Evolutionary conservation across 495 filamentous ascomycete genomes (phyloP).

Genomic region (Oleoguttula mirabilis): DNA sequence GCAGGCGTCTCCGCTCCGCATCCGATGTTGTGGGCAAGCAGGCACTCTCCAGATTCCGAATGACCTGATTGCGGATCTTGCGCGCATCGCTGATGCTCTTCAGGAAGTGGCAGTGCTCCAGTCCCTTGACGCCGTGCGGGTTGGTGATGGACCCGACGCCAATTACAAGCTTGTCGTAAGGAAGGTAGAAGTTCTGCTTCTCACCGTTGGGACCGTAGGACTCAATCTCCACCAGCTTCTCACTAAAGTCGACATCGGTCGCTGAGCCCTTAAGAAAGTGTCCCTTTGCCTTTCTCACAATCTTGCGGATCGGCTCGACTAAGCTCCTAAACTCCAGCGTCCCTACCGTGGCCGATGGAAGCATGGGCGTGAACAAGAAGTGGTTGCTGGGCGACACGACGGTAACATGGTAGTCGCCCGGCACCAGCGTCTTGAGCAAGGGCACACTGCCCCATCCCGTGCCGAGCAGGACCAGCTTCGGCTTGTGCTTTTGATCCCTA

Average conservation of each 20-base stretch:
- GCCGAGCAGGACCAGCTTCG: conserved; percentile 80
- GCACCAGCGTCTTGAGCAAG: conserved; percentile 76
- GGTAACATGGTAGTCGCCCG: conserved; percentile 86
- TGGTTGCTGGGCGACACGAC: conserved; percentile 90
- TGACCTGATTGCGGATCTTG: conserved; percentile 74
- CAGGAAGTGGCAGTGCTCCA: conserved; percentile 88
- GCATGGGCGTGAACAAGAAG: conserved; percentile 96
- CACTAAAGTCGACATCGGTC: conserved; percentile 78
- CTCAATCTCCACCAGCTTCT: conserved; percentile 77
- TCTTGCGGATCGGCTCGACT: conserved; percentile 83
- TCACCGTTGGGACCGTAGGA: conserved; percentile 60
- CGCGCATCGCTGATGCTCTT: conserved; percentile 90
- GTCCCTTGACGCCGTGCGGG: conserved; percentile 87
- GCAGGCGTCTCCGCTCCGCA: conserved; percentile 70
- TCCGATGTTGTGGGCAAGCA: conserved; percentile 86
- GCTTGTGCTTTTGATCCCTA: conserved; percentile 65
- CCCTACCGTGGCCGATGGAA: conserved; percentile 91
- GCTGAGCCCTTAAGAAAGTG: conserved; percentile 84
- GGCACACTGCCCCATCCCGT: conserved; percentile 94
- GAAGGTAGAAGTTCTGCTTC: conserved; percentile 74
- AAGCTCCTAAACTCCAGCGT: conserved; percentile 82
- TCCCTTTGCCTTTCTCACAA: conserved; percentile 62
- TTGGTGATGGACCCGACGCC: conserved; percentile 88
- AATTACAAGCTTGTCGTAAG: conserved; percentile 97
- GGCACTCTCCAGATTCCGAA: conserved; percentile 85